A percentile compares a stretch with the other conserved stretches of the same genome.
Evolutionary conservation across 1,139 yeast genomes (phyloP).

Genomic region (Suzukiozyma palmioleophila): DNA sequence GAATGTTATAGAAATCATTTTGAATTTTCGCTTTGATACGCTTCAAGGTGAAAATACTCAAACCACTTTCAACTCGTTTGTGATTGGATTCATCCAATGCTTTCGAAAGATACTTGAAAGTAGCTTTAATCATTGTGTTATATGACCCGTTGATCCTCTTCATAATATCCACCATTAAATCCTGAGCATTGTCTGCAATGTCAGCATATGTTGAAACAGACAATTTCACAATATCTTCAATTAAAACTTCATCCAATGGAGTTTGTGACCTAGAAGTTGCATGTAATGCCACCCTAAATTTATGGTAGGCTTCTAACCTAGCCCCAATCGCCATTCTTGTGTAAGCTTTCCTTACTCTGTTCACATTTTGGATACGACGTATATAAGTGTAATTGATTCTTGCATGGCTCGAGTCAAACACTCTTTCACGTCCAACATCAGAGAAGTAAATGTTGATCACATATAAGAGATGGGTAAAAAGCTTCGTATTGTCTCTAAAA

Average conservation of each 20-base stretch:
- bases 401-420: slow-evolving; percentile 53
- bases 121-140: slow-evolving; percentile 41
- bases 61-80: slow-evolving; percentile 64
- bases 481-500: slow-evolving; percentile 64
- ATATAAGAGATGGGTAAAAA: slow-evolving; percentile 62
- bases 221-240: slow-evolving; percentile 65
- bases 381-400: slow-evolving; percentile 33
- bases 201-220: slow-evolving; percentile 71
- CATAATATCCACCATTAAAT: slow-evolving; percentile 65
- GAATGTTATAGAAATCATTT: slow-evolving; percentile 53
- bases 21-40: slow-evolving; percentile 53
- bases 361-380: slow-evolving; percentile 36
- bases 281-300: slow-evolving; percentile 68
- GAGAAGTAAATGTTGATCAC: slow-evolving; percentile 77
- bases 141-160: slow-evolving; percentile 73
- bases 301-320: slow-evolving; percentile 73
- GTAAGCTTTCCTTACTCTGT: slow-evolving; percentile 58
- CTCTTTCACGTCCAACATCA: slow-evolving; percentile 74
- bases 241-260: slow-evolving; percentile 56
- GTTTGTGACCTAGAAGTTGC: slow-evolving; percentile 74
- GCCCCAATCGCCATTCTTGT: slow-evolving; percentile 78
- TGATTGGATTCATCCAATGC: slow-evolving; percentile 53
- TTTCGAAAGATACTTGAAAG: slow-evolving; percentile 46
- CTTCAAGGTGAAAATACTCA: slow-evolving; percentile 51
- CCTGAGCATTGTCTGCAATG: slow-evolving; percentile 68